These are phyloP conservation scores for Cutaneotrichosporon sp. DNA, from an alignment of 1,284 basidiomycete species.

Conservation along the genomic window DNA sequence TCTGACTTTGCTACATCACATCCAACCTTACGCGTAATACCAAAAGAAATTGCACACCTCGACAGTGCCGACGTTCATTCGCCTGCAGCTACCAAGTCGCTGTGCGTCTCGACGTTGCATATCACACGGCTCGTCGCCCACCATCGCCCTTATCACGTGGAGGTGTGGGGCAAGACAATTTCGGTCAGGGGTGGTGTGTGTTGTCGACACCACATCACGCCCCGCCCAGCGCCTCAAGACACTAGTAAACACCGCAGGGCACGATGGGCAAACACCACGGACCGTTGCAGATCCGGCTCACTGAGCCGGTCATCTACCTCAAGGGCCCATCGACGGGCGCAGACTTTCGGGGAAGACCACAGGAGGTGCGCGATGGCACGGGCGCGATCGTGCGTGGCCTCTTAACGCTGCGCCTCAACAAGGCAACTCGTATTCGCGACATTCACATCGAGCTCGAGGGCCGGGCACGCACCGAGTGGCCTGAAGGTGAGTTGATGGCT, in stretches of 20 bases:
- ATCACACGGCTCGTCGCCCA: too few species aligned
- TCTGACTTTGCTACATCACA: too few species aligned
- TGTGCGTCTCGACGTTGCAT: too few species aligned
- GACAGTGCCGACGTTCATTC: too few species aligned
- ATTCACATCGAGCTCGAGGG: constrained; percentile 77
- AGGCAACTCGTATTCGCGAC: constrained; percentile 78
- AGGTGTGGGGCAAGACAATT: too few species aligned
- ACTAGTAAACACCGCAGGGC: neutral
- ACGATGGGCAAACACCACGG: constrained; percentile 80
- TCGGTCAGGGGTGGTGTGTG: too few species aligned
- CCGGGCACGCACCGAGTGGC: constrained; percentile 64
- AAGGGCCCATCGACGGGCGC: constrained; percentile 50
- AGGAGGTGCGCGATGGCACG: constrained; percentile 53
- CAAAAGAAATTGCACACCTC: too few species aligned
- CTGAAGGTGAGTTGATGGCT: constrained; percentile 62
- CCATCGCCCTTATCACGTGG: too few species aligned
- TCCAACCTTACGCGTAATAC: too few species aligned
- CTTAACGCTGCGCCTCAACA: constrained; percentile 69
- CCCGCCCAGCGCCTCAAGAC: too few species aligned
- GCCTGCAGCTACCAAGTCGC: too few species aligned
- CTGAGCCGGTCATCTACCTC: constrained; percentile 77
- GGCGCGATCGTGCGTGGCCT: constrained; percentile 84
- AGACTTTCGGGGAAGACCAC: constrained; percentile 51
- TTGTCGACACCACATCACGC: too few species aligned
- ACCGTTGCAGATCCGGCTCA: constrained; percentile 62